These are phyloP conservation scores for Sclerospora graminicola DNA, from an alignment of 352 stramenopile species.

Conservation along the genomic window DNA sequence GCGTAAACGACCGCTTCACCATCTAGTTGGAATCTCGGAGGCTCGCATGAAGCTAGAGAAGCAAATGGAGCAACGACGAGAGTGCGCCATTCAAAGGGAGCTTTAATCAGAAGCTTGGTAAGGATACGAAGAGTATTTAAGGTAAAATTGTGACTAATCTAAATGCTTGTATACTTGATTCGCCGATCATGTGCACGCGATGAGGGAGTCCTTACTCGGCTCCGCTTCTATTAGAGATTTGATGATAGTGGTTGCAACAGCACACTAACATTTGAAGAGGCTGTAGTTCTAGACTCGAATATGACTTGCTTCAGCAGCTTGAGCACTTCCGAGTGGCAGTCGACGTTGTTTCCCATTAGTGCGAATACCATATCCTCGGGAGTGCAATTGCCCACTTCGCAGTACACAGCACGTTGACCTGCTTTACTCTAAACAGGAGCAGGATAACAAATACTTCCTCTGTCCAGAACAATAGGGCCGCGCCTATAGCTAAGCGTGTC, in stretches of 20 bases:
- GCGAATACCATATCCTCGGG: slow-evolving; percentile 61
- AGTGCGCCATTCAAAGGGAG: slow-evolving; percentile 33
- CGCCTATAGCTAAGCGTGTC: no score
- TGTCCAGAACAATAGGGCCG: no score
- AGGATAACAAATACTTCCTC: neutral
- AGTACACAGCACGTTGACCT: slow-evolving; percentile 24
- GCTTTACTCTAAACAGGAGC: slow-evolving; percentile 22
- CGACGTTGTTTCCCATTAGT: slow-evolving; percentile 49
- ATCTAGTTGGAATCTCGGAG: slow-evolving; percentile 10
- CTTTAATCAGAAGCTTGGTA: slow-evolving; percentile 38
- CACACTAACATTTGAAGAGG: neutral
- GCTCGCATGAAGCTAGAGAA: slow-evolving; percentile 30
- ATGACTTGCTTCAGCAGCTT: slow-evolving; percentile 34
- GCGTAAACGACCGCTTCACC: slow-evolving; percentile 34
- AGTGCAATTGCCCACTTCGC: slow-evolving; percentile 41
- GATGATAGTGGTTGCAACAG: neutral
- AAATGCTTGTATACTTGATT: neutral
- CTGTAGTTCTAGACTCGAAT: no score
- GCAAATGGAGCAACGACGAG: slow-evolving; percentile 26
- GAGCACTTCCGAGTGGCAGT: slow-evolving; percentile 28
- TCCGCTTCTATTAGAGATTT: slow-evolving; percentile 2
- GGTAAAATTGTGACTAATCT: slow-evolving; percentile 6
- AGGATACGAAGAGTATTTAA: slow-evolving; percentile 47
- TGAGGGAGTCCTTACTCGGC: no score
- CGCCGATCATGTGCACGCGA: neutral